Evolutionary conservation across 1,284 basidiomycete species (phyloP).

Genomic region (Cutaneotrichosporon sp.): DNA sequence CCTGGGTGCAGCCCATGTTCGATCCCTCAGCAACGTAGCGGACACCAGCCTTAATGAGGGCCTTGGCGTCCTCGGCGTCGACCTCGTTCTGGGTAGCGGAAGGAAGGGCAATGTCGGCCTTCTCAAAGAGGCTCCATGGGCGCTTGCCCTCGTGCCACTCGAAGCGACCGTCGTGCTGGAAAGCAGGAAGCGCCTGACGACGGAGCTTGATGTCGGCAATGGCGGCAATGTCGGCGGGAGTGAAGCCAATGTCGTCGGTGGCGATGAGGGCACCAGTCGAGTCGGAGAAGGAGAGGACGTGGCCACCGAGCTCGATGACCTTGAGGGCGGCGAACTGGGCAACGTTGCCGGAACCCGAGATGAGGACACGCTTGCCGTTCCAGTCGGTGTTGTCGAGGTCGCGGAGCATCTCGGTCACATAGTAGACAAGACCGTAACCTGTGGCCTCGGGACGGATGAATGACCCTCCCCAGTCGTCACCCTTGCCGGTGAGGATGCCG

Average conservation of each 20-base stretch:
- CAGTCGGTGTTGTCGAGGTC: conserved; percentile 51
- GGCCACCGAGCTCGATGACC: conserved; percentile 70
- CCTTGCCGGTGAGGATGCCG: conserved; percentile 74
- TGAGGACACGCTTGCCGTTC: conserved; percentile 59
- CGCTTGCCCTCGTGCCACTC: conserved; percentile 64
- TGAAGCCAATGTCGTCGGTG: conserved; percentile 55
- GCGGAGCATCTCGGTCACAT: conserved; percentile 56
- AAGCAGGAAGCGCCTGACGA: conserved; percentile 58
- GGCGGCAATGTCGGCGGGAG: conserved; percentile 55
- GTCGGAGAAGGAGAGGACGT: conserved; percentile 71
- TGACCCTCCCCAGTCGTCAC: conserved; percentile 65
- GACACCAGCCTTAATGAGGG: conserved; percentile 63
- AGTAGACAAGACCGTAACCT: conserved; percentile 72
- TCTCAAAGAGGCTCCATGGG: conserved; percentile 67
- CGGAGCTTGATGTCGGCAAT: conserved; percentile 63
- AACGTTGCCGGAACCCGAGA: conserved; percentile 70
- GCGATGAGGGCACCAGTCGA: conserved; percentile 67
- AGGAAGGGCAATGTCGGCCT: conserved; percentile 67
- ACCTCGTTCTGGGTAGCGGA: conserved; percentile 77
- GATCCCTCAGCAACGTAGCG: conserved; percentile 72
- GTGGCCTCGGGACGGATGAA: conserved; percentile 68
- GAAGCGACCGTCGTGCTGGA: conserved; percentile 53
- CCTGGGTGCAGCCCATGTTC: conserved; percentile 68
- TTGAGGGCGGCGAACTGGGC: conserved; percentile 74
- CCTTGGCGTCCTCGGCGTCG: conserved; percentile 61